Base-by-base conservation (phyloP, 306 rosid genomes). In the Acacia melanoxylon region DNA sequence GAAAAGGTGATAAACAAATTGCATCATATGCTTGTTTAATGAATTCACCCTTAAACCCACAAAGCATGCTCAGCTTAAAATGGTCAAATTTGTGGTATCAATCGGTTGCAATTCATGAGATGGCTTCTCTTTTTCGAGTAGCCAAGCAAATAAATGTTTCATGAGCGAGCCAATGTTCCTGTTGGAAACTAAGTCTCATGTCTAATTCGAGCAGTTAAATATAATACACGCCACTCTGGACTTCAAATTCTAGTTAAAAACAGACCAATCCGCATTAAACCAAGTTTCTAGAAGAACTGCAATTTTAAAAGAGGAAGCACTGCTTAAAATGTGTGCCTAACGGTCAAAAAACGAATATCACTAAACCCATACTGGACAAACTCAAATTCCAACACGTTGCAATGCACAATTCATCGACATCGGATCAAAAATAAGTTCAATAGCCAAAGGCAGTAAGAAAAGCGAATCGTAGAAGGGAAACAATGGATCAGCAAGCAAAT, bases 401-500 rank as follows among this genome's bases (percentile, higher is more conserved):
- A 83, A 72, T 70, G 76, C 83, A 74, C 84, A 85, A 82, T 77
- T 74, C 77, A 70, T 78, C 73, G 77, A 77, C 74, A 61, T 27
- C 59, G 58, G 69, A 83, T 82, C 84, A 74, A 73, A 70, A 74
- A 68, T 71, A 75, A 79, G 67, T 54, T 75, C 77, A 82, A 78
- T 63, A 73, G 77, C 81, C 25, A 73, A 88, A 82, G 73, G 59
- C 73, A 80, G 83, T 40, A 84, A 59, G 27, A 74, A 17, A 82
- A 66, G 25, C 78, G 85, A 87, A 86, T 83, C 78, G 41, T 84
- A 40, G 51, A 62, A 45, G 29, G 77, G 74, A 83, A 82, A 76
- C 83, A 77, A 82, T 85, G 91, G 97, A 96, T 93, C 98, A 89
- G 89, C 79, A 68, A 83, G 84, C 86, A 72, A 89, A 84, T 78